These are phyloP conservation scores for Leucaena leucocephala DNA, from an alignment of 306 rosid species.

Conservation along the genomic window DNA sequence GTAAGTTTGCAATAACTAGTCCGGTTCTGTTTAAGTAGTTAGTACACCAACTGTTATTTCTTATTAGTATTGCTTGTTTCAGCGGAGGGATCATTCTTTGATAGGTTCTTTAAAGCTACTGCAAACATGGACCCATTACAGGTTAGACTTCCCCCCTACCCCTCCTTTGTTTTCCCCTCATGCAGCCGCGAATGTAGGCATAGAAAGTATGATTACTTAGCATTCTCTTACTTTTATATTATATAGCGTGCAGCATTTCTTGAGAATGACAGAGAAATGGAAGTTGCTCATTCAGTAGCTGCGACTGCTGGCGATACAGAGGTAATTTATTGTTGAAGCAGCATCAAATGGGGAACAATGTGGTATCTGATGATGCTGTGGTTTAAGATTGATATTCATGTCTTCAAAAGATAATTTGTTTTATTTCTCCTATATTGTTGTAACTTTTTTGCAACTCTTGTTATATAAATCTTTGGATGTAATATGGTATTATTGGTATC, in stretches of 20 bases:
- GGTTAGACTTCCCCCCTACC: constrained; percentile 44
- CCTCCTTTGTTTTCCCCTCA: constrained; percentile 45
- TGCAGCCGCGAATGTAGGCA: constrained; percentile 37
- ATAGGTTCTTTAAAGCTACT: constrained; percentile 77
- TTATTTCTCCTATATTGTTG: background rate
- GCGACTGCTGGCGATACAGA: constrained; percentile 91
- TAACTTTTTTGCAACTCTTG: background rate
- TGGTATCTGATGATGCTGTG: background rate
- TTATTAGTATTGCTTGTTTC: constrained; percentile 35
- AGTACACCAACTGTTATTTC: background rate
- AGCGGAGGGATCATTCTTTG: constrained; percentile 87
- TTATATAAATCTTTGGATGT: background rate
- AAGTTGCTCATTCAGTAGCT: constrained; percentile 89
- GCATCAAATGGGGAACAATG: background rate
- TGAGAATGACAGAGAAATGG: constrained; percentile 86
- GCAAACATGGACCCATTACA: constrained; percentile 74
- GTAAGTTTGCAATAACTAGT: constrained; percentile 43
- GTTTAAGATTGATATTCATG: background rate
- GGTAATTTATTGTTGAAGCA: constrained; percentile 44
- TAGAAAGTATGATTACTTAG: background rate
- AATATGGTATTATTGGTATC: background rate
- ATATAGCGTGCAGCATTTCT: constrained; percentile 84
- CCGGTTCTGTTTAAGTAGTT: background rate
- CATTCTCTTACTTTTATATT: constrained; percentile 42
- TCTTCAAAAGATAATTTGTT: background rate